These are phyloP conservation scores for Paspalum vaginatum DNA, from an alignment of 176 grass and related monocot species.

Conservation along the genomic window DNA sequence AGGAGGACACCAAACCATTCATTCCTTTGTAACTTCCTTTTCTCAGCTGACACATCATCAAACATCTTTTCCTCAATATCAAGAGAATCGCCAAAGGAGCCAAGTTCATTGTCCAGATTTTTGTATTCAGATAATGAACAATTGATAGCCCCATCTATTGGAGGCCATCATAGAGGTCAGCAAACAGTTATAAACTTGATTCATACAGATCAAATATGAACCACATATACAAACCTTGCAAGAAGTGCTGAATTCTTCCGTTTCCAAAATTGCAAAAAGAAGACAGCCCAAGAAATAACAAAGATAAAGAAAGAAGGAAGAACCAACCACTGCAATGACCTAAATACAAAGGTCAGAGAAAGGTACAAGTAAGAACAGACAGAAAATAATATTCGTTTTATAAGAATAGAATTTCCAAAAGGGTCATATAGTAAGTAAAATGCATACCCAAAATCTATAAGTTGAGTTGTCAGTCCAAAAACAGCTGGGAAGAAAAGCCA, in stretches of 20 bases:
- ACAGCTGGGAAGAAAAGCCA: constrained; percentile 96
- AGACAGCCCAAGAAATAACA: constrained; percentile 87
- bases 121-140: constrained; percentile 90
- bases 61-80: constrained; percentile 57
- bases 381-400: constrained; percentile 11
- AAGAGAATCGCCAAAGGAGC: constrained; percentile 31
- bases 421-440: neutral
- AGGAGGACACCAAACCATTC: constrained; percentile 89
- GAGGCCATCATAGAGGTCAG: constrained; percentile 9
- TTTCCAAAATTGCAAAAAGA: constrained; percentile 99
- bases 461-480: constrained; percentile 80
- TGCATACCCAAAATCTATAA: constrained; percentile 92
- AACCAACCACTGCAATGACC: constrained; percentile 83
- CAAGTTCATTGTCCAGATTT: constrained; percentile 60
- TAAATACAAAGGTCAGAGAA: constrained; percentile 40
- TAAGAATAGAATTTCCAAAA: constrained; percentile 6
- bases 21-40: constrained; percentile 82
- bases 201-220: constrained; percentile 18
- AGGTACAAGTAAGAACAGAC: constrained; percentile 26
- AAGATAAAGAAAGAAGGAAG: constrained; percentile 97
- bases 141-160: constrained; percentile 91
- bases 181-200: constrained; percentile 16
- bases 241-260: constrained; percentile 92
- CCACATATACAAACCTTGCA: constrained; percentile 55
- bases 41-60: constrained; percentile 59